These are phyloP conservation scores for Exophiala spinifera DNA, from an alignment of 2,329 filamentous ascomycete genomes.

Conservation along the genomic window DNA sequence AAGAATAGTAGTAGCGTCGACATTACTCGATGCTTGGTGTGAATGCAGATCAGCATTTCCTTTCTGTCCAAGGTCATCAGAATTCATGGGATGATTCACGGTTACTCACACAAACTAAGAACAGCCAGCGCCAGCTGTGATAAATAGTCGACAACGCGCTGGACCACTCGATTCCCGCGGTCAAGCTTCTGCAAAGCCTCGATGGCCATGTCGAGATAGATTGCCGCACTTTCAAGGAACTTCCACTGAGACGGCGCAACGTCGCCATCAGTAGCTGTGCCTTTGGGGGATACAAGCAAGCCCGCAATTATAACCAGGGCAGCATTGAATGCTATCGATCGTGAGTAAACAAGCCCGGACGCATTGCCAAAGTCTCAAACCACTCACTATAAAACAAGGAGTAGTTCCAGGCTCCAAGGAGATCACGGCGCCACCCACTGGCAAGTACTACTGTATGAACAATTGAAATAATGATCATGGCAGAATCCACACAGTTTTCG, in stretches of 20 bases:
- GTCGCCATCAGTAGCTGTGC: background rate
- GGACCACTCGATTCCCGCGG: constrained; percentile 10
- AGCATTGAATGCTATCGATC: constrained; percentile 12
- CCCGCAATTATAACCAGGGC: constrained; percentile 8
- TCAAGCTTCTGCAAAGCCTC: constrained; percentile 11
- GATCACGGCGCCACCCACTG: constrained; percentile 24
- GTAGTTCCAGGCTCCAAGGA: constrained; percentile 36
- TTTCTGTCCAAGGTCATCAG: background rate
- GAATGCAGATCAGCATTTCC: too few species aligned
- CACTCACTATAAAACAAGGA: constrained; percentile 37
- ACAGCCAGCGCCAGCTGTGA: background rate
- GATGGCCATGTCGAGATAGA: constrained; percentile 12
- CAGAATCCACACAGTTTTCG: constrained; percentile 34
- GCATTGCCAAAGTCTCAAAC: background rate
- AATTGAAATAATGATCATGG: constrained; percentile 32
- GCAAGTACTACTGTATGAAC: constrained; percentile 27
- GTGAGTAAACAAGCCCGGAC: background rate
- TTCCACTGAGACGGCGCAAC: background rate
- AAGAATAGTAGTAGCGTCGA: too few species aligned
- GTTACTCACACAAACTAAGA: background rate
- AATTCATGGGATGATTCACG: too few species aligned
- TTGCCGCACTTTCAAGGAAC: background rate
- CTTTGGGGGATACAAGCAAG: constrained; percentile 3
- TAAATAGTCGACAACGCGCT: constrained; percentile 7
- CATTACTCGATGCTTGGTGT: too few species aligned